Conservation (phyloP, 345 rosid genomes). For the Hibiscus mutabilis region DNA sequence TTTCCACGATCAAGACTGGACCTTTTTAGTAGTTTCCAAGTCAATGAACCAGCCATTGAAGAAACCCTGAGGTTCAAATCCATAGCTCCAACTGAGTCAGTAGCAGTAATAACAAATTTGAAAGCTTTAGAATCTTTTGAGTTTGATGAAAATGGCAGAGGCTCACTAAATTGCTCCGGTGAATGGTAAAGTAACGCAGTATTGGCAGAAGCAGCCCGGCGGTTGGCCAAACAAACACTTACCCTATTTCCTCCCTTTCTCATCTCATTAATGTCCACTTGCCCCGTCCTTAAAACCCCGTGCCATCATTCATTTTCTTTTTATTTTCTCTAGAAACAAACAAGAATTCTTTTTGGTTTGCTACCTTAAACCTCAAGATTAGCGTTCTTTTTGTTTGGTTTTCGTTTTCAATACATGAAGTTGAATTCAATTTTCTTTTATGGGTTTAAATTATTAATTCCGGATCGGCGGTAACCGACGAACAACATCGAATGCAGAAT, state of each 20-base stretch:
- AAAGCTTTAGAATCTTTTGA: neutral
- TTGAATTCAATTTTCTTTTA: neutral
- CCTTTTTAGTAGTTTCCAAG: neutral
- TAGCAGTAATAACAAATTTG: neutral
- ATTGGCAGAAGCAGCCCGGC: neutral
- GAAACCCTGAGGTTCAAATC: neutral
- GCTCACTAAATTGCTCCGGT: neutral
- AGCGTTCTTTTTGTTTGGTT: neutral
- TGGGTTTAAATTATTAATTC: constrained; percentile 1
- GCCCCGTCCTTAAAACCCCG: neutral
- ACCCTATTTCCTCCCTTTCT: no score
- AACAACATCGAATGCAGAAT: constrained; percentile 21
- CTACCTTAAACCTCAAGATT: neutral
- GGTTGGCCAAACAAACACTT: neutral
- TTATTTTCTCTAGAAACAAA: neutral
- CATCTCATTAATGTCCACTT: neutral
- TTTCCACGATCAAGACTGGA: neutral
- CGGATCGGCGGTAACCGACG: constrained; percentile 14
- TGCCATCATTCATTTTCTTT: neutral
- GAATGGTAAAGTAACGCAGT: constrained; percentile 6
- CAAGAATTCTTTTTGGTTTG: neutral
- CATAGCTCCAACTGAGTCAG: neutral
- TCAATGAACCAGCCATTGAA: neutral
- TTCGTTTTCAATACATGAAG: neutral
- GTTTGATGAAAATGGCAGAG: neutral